Conservation (phyloP, 2,329 filamentous ascomycete genomes). For the Aureobasidium sp. region DNA sequence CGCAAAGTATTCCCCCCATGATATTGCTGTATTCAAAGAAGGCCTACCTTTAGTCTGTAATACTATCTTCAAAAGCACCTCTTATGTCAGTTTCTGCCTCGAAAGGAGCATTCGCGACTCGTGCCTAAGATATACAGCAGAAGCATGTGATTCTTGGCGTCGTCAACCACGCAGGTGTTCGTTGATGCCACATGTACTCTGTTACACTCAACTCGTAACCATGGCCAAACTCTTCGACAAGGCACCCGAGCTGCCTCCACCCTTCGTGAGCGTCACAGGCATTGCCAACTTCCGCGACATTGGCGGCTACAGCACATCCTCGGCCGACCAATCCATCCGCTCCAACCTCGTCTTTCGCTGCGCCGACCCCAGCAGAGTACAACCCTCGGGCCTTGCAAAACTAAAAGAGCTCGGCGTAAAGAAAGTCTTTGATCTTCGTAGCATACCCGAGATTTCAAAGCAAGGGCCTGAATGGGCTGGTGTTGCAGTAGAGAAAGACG, state of each 20-base stretch:
- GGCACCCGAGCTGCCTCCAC: conserved; percentile 19
- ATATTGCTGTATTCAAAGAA: conserved; percentile 15
- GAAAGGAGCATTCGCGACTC: background rate
- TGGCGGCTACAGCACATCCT: conserved; percentile 43
- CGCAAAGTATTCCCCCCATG: conserved; percentile 13
- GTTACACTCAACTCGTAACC: background rate
- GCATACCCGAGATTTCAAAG: conserved; percentile 48
- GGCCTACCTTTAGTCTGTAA: conserved; percentile 13
- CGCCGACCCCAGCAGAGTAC: conserved; percentile 56
- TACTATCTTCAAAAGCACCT: conserved; percentile 8
- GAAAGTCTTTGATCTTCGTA: conserved; percentile 62
- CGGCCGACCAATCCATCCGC: conserved; percentile 39
- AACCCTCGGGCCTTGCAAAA: conserved; percentile 43
- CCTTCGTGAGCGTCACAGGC: conserved; percentile 42
- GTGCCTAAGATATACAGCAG: background rate
- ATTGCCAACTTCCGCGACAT: conserved; percentile 62
- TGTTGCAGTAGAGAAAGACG: conserved; percentile 20
- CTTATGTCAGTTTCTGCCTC: background rate
- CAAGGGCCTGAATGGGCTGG: conserved; percentile 29
- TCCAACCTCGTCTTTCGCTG: conserved; percentile 56
- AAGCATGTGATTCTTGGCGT: conserved; percentile 11
- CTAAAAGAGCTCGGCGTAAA: conserved; percentile 51
- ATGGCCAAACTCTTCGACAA: conserved; percentile 12
- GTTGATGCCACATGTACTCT: background rate
- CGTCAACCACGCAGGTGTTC: background rate